Evolutionary conservation across 2,329 filamentous ascomycete genomes (phyloP).

Genomic region (Arthrobotrys sinensis): DNA sequence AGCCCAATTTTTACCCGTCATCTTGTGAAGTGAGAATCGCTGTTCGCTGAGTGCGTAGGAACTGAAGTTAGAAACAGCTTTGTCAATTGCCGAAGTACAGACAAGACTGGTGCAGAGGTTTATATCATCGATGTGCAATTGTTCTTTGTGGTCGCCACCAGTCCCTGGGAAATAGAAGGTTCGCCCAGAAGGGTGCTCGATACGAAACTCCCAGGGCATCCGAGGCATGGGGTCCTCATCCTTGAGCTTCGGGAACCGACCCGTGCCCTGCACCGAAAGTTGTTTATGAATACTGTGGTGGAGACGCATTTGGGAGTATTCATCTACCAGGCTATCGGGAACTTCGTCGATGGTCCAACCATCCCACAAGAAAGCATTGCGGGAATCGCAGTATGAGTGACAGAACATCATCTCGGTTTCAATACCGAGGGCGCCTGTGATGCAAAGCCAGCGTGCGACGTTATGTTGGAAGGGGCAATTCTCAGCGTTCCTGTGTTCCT

Average conservation of each 20-base stretch:
- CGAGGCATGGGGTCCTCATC: slow-evolving; percentile 49
- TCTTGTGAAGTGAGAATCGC: slow-evolving; percentile 78
- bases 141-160: slow-evolving; percentile 45
- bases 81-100: slow-evolving; percentile 51
- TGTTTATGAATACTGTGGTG: slow-evolving; percentile 43
- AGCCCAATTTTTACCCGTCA: slow-evolving; percentile 75
- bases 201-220: slow-evolving; percentile 52
- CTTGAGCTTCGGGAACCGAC: slow-evolving; percentile 27
- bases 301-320: slow-evolving; percentile 44
- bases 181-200: slow-evolving; percentile 37
- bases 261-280: slow-evolving; percentile 9
- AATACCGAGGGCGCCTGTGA: slow-evolving; percentile 51
- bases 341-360: slow-evolving; percentile 40
- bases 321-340: slow-evolving; percentile 13
- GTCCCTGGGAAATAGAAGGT: slow-evolving; percentile 56
- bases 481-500: slow-evolving; percentile 11
- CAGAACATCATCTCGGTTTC: slow-evolving; percentile 55
- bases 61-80: slow-evolving; percentile 40
- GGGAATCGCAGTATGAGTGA: slow-evolving; percentile 55
- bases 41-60: slow-evolving; percentile 41
- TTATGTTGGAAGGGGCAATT: slow-evolving; percentile 48
- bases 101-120: slow-evolving; percentile 32
- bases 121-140: slow-evolving; percentile 41
- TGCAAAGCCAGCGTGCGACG: slow-evolving; percentile 49
- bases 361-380: slow-evolving; percentile 50